These are phyloP conservation scores for Xylaria sp. DNA, from an alignment of 2,329 filamentous ascomycete species.

Conservation along the genomic window DNA sequence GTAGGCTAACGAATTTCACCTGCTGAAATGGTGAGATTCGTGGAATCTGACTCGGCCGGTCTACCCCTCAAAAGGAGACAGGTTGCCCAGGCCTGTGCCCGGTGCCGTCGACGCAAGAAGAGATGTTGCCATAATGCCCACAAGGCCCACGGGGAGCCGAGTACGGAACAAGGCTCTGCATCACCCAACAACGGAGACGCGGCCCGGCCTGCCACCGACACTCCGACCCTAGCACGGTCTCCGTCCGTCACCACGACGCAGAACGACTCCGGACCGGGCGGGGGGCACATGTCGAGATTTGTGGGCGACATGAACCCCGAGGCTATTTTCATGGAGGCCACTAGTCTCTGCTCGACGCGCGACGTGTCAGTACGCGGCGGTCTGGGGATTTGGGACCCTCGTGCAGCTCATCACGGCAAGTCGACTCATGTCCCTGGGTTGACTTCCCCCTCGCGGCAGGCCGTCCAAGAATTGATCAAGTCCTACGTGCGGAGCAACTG, in stretches of 20 bases:
- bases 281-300: conserved; percentile 48
- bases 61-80: conserved; percentile 63
- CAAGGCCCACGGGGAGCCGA: not conserved
- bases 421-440: conserved; percentile 38
- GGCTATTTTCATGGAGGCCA: conserved; percentile 60
- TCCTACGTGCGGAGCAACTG: conserved; percentile 51
- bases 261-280: conserved; percentile 27
- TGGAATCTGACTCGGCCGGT: conserved; percentile 56
- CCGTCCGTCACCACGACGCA: conserved; percentile 9
- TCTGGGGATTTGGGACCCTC: conserved; percentile 58
- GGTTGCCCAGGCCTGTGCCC: conserved; percentile 59
- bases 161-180: not conserved
- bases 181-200: conserved; percentile 2
- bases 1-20: not conserved
- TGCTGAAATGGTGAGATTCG: conserved; percentile 53
- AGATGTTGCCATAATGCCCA: conserved; percentile 29
- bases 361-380: conserved; percentile 52
- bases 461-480: conserved; percentile 36
- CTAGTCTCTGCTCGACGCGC: conserved; percentile 42
- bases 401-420: conserved; percentile 26
- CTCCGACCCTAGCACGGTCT: conserved; percentile 20
- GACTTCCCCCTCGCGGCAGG: conserved; percentile 29
- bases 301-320: conserved; percentile 64
- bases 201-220: conserved; percentile 1
- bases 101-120: conserved; percentile 58